Evolutionary conservation across 2,329 filamentous ascomycete genomes (phyloP).

Genomic region (Orbilia oligospora): DNA sequence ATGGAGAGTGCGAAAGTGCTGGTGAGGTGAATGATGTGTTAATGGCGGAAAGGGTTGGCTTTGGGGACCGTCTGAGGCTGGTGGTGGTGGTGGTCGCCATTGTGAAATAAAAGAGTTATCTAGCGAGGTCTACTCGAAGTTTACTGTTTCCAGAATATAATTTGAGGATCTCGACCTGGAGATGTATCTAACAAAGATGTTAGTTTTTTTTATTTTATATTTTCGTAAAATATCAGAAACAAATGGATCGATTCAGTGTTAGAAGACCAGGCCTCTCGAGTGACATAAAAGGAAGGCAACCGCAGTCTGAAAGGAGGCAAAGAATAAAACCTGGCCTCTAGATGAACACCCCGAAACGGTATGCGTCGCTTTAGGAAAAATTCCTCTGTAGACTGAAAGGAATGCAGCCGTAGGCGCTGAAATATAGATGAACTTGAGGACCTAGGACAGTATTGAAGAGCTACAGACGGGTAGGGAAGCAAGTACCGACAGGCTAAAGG

Average conservation of each 20-base stretch:
- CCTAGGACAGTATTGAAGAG: not conserved
- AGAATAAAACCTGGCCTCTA: not conserved
- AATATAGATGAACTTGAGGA: not conserved
- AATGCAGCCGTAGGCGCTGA: not conserved
- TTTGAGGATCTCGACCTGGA: slow-evolving; percentile 38
- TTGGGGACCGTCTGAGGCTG: slow-evolving; percentile 43
- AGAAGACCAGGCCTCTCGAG: not conserved
- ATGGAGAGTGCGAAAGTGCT: slow-evolving; percentile 46
- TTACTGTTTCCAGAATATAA: not conserved
- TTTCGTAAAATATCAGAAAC: not conserved
- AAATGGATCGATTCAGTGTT: not conserved
- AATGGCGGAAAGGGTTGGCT: slow-evolving; percentile 56
- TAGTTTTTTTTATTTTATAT: not conserved
- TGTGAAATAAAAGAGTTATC: slow-evolving; percentile 18
- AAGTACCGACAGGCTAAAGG: not conserved
- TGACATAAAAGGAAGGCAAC: not conserved
- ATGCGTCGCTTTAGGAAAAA: not conserved
- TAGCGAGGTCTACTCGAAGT: slow-evolving; percentile 47
- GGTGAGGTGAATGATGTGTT: slow-evolving; percentile 58
- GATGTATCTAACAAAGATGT: not conserved
- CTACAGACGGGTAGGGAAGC: not conserved
- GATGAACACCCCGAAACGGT: not conserved
- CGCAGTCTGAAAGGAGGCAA: not conserved
- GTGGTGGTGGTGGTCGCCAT: slow-evolving; percentile 35
- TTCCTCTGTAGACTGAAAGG: not conserved